Evolutionary conservation across 371 early-diverging fungal species (phyloP).

Genomic region (Circinella umbellata): DNA sequence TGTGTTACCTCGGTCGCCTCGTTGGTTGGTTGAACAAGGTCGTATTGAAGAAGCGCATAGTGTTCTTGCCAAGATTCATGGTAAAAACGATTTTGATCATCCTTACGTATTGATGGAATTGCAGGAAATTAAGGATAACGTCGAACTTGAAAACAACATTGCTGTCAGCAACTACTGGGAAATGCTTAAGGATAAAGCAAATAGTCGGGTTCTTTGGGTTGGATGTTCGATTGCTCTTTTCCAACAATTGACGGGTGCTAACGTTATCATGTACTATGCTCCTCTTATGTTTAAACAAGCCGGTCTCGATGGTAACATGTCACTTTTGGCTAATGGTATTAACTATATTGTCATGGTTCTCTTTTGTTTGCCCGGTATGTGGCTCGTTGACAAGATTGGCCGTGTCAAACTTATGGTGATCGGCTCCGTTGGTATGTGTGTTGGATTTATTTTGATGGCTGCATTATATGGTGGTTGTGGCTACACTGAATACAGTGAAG

Average conservation of each 20-base stretch:
- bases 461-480: conserved; percentile 46
- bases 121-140: conserved; percentile 73
- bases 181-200: conserved; percentile 69
- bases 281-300: conserved; percentile 74
- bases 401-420: conserved; percentile 48
- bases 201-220: conserved; percentile 65
- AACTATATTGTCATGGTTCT: conserved; percentile 73
- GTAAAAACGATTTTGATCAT: conserved; percentile 54
- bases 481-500: conserved; percentile 13
- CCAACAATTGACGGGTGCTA: conserved; percentile 60
- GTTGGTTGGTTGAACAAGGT: conserved; percentile 53
- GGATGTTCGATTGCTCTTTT: conserved; percentile 76
- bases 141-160: conserved; percentile 72
- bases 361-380: conserved; percentile 75
- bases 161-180: conserved; percentile 73
- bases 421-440: conserved; percentile 52
- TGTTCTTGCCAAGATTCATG: conserved; percentile 79
- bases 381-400: conserved; percentile 57
- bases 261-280: conserved; percentile 47
- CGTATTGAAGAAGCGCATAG: conserved; percentile 67
- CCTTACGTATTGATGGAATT: conserved; percentile 75
- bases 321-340: conserved; percentile 66
- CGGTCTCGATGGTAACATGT: conserved; percentile 54
- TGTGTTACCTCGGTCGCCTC: conserved; percentile 62
- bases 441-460: conserved; percentile 48